These are phyloP conservation scores for Microbotryum scabiosae DNA, from an alignment of 1,284 basidiomycete genomes.

Conservation along the genomic window DNA sequence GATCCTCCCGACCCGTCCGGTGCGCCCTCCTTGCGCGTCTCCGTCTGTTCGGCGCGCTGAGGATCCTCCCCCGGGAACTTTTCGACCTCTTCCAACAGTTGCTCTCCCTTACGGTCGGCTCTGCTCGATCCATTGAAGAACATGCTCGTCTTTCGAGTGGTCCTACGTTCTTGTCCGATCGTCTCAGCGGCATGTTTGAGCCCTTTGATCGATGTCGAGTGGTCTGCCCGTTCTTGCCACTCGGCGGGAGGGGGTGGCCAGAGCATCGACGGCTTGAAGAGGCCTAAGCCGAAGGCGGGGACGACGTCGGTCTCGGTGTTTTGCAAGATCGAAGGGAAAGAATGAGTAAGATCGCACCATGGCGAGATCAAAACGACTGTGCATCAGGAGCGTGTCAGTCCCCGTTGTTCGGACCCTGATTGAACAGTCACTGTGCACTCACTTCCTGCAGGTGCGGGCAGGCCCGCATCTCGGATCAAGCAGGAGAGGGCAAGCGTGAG, in stretches of 20 bases:
- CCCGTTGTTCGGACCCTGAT: too few species aligned
- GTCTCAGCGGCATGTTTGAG: conserved; percentile 48
- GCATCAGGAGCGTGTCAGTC: background rate
- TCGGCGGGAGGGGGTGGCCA: conserved; percentile 79
- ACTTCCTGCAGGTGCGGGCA: conserved; percentile 74
- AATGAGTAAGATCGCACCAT: conserved; percentile 66
- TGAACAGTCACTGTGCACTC: background rate
- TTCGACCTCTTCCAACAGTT: conserved; percentile 12
- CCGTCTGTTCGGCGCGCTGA: conserved; percentile 4
- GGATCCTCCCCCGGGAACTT: background rate
- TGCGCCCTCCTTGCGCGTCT: background rate
- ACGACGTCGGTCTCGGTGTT: conserved; percentile 64
- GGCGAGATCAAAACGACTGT: conserved; percentile 66
- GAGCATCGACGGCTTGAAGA: conserved; percentile 66
- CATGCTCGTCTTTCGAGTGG: background rate
- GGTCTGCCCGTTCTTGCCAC: conserved; percentile 42
- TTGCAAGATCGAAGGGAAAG: conserved; percentile 75
- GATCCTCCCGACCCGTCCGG: background rate
- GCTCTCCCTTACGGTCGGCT: conserved; percentile 8
- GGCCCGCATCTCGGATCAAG: conserved; percentile 75
- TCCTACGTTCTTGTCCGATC: background rate
- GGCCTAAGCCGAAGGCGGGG: conserved; percentile 30
- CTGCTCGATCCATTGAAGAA: background rate
- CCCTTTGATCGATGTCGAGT: conserved; percentile 39
- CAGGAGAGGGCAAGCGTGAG: conserved; percentile 75